Evolutionary conservation across 176 grass and related monocot species (phyloP).

Genomic region (Carex kokanica): DNA sequence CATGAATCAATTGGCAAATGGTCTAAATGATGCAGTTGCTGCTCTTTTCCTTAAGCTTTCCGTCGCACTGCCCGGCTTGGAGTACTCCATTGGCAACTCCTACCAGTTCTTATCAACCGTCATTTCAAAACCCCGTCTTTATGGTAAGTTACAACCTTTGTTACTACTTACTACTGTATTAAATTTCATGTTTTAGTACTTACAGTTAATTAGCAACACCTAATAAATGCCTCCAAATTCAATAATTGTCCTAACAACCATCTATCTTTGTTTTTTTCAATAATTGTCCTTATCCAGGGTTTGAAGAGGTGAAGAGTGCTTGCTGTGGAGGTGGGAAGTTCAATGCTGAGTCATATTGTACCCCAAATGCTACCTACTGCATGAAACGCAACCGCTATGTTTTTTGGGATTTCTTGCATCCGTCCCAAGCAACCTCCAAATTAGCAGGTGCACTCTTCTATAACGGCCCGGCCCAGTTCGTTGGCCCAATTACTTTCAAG

Average conservation of each 20-base stretch:
- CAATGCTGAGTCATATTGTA: slow-evolving; percentile 47
- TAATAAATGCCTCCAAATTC: neutral
- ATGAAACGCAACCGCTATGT: slow-evolving; percentile 38
- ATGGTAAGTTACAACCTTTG: slow-evolving; percentile 26
- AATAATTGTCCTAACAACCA: neutral
- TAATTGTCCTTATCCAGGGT: slow-evolving; percentile 24
- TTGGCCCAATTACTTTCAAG: slow-evolving; percentile 52
- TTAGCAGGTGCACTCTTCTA: slow-evolving; percentile 37
- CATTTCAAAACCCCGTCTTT: slow-evolving; percentile 25
- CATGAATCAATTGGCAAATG: slow-evolving; percentile 49
- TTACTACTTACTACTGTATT: neutral
- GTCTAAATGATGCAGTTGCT: slow-evolving; percentile 40
- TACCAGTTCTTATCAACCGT: slow-evolving; percentile 47
- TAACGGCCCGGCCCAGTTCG: slow-evolving; percentile 31
- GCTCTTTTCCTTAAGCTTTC: slow-evolving; percentile 39
- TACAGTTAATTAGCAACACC: neutral
- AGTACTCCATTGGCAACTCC: slow-evolving; percentile 58
- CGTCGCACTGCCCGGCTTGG: slow-evolving; percentile 41
- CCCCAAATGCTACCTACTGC: slow-evolving; percentile 49
- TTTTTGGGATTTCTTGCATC: slow-evolving; percentile 58
- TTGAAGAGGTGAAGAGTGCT: slow-evolving; percentile 56
- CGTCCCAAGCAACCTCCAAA: slow-evolving; percentile 51
- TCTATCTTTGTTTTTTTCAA: neutral
- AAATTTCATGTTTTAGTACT: neutral
- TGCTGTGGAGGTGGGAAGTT: slow-evolving; percentile 61